Conservation (phyloP, 1,284 basidiomycete species). For the Boletellus dicymbophilus region DNA sequence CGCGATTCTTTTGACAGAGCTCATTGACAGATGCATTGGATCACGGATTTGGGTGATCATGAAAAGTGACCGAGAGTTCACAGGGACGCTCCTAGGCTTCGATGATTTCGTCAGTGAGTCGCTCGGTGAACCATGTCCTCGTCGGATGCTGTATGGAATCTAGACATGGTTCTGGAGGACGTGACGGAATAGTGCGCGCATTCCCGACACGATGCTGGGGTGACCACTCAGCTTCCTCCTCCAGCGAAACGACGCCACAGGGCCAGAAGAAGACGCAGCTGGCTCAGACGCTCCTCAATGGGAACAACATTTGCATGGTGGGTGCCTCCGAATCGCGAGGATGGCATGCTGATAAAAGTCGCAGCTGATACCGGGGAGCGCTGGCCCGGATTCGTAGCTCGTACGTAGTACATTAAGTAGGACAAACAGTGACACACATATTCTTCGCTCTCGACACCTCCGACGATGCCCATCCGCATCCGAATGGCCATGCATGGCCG, state of each 20-base stretch:
- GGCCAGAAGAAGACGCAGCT: slow-evolving; percentile 85
- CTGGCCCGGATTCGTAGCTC: slow-evolving; percentile 58
- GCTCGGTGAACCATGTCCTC: not conserved
- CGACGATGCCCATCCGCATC: slow-evolving; percentile 78
- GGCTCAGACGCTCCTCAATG: slow-evolving; percentile 92
- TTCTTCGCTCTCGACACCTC: not conserved
- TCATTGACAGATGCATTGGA: slow-evolving; percentile 95
- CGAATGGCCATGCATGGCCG: slow-evolving; percentile 86
- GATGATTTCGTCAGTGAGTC: slow-evolving; percentile 99
- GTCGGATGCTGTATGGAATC: not conserved
- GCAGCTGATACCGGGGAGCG: slow-evolving; percentile 78
- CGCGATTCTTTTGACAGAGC: slow-evolving; percentile 49
- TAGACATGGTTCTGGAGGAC: slow-evolving; percentile 98
- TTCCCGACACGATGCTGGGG: not conserved
- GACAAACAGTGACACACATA: slow-evolving; percentile 31
- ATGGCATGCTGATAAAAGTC: slow-evolving; percentile 8
- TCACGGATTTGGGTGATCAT: slow-evolving; percentile 96
- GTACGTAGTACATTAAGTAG: not conserved
- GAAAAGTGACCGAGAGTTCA: slow-evolving; percentile 96
- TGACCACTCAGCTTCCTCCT: slow-evolving; percentile 16
- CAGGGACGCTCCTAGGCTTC: slow-evolving; percentile 94
- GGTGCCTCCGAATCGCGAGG: slow-evolving; percentile 18
- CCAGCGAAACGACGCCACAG: slow-evolving; percentile 82
- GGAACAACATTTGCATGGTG: slow-evolving; percentile 99
- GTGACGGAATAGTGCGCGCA: slow-evolving; percentile 89